Percentiles rank a stretch among this genome's conserved stretches.
phyloP scores from a whole-genome alignment of 208 protist species.

The Balamuthia mandrillaris region DNA sequence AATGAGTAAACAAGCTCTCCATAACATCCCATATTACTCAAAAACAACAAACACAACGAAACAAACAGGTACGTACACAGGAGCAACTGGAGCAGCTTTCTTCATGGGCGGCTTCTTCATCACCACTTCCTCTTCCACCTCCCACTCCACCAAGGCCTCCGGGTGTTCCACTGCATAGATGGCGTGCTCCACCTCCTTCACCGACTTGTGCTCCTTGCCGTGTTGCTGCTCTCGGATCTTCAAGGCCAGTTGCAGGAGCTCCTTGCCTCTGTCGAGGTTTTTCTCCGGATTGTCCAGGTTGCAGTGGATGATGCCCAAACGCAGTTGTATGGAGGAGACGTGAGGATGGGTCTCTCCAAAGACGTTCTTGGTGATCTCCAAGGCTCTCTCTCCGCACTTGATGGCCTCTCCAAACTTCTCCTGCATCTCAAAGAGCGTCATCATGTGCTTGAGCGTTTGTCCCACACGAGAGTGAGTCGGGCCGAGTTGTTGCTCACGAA shows the following conservation, averaged over 20 bases:
- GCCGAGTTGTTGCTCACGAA: slow-evolving; percentile 45
- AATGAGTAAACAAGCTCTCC: not conserved
- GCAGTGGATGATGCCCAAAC: slow-evolving; percentile 8
- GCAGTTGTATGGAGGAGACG: not conserved
- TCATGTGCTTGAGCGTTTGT: slow-evolving; percentile 55
- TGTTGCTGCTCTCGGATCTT: slow-evolving; percentile 6
- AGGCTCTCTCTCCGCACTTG: slow-evolving; percentile 27
- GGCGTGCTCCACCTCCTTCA: not conserved
- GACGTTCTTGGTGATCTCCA: slow-evolving; percentile 44
- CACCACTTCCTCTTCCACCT: not conserved
- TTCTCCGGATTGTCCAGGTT: slow-evolving; percentile 5
- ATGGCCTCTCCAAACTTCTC: slow-evolving; percentile 44
- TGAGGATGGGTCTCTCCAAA: slow-evolving; percentile 17
- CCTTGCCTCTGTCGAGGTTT: not conserved
- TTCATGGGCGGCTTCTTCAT: not conserved
- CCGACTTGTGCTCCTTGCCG: not conserved
- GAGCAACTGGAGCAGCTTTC: not conserved
- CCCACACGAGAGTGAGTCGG: slow-evolving; percentile 41
- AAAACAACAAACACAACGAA: too few relatives aligned
- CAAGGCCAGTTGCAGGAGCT: not conserved
- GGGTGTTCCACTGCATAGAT: slow-evolving; percentile 28
- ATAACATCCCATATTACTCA: too few relatives aligned
- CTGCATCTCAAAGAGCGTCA: slow-evolving; percentile 59
- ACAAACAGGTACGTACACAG: not conserved
- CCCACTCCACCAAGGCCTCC: not conserved